Evolutionary conservation across 805 yeast genomes (phyloP), one percentile per base, ranked within the genome.

Genomic region (Hanseniaspora meyeri): DNA sequence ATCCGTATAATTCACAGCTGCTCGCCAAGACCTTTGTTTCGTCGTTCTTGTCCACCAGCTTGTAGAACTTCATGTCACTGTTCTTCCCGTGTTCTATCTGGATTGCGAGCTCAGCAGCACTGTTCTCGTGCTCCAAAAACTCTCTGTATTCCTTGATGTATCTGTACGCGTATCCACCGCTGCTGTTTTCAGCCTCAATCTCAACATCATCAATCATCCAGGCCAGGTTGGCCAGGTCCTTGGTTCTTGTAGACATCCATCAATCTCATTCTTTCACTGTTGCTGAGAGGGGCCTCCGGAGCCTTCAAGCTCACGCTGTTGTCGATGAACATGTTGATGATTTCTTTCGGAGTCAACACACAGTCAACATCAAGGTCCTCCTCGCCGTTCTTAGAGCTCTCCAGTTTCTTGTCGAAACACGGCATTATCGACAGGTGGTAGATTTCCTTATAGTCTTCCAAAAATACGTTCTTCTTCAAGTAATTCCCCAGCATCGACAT

Each of bases 391-490:
- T 59, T 97, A 95, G 89, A 31, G 96, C 93, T 71, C 93, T 98
- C 43, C 90, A 75, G 38, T 68, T 93, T 93, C 70, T 93, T 93
- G 68, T 93, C 98, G 67, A 93, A 93, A 64, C 97, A 91, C 1
- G 98, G 97, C 97, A 91, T 91, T 20, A 93, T 74, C 8, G 93
- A 78, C 55, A 93, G 70, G 67, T 91, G 97, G 65, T 87, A 93
- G 0, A 89, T 70, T 2, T 77, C 63, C 0, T 71, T 65, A 0
- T 65, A 61, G 12, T 72, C 64, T 17, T 74, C 74, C n/a, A 58
- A 57, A 12, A 73, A 65, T 20, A 68, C 70, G 27, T 81, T 64
- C 9, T 45, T 50, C 34, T 55, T 90, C 52, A 91, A 68, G 24
- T 90, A 61, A 19, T 81, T 72, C 0, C 97, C 97, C 0, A 97